These are phyloP conservation scores for Penicillium pancosmium DNA, from an alignment of 495 filamentous ascomycete species.

Conservation along the genomic window DNA sequence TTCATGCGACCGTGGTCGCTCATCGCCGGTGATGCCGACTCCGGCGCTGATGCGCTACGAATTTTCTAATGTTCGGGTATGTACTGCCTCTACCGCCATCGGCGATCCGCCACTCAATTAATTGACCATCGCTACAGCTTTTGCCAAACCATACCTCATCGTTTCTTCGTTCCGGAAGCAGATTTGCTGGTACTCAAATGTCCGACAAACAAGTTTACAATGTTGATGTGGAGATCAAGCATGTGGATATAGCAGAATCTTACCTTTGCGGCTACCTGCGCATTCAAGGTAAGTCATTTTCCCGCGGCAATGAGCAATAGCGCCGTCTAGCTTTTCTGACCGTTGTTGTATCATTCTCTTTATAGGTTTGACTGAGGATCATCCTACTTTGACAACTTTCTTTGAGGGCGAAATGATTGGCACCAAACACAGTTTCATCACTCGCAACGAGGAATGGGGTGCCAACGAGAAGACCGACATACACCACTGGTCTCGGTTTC, in stretches of 20 bases:
- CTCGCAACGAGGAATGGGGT: slow-evolving; percentile 87
- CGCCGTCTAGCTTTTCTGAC: neutral
- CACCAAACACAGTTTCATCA: slow-evolving; percentile 89
- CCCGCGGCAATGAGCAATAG: neutral
- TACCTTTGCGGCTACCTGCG: slow-evolving; percentile 94
- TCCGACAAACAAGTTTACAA: slow-evolving; percentile 90
- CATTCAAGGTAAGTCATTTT: slow-evolving; percentile 77
- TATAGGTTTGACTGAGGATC: slow-evolving; percentile 88
- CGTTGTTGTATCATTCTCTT: neutral
- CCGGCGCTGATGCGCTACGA: slow-evolving; percentile 62
- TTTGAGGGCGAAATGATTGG: slow-evolving; percentile 99
- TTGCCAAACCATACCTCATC: slow-evolving; percentile 67
- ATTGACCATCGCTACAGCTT: slow-evolving; percentile 33
- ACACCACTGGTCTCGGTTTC: slow-evolving; percentile 91
- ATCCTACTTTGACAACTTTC: slow-evolving; percentile 94
- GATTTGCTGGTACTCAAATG: slow-evolving; percentile 86
- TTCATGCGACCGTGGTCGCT: slow-evolving; percentile 29
- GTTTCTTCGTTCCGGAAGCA: slow-evolving; percentile 84
- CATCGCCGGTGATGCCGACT: slow-evolving; percentile 35
- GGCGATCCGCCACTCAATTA: slow-evolving; percentile 3
- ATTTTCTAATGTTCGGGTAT: slow-evolving; percentile 67
- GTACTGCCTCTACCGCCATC: slow-evolving; percentile 20
- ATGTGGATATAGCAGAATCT: slow-evolving; percentile 93
- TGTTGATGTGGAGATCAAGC: slow-evolving; percentile 95
- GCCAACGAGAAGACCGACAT: slow-evolving; percentile 90